Percentiles rank a stretch among this genome's conserved stretches.
Evolutionary conservation across 1,284 basidiomycete genomes (phyloP).

Genomic region (Exobasidium rhododendri): DNA sequence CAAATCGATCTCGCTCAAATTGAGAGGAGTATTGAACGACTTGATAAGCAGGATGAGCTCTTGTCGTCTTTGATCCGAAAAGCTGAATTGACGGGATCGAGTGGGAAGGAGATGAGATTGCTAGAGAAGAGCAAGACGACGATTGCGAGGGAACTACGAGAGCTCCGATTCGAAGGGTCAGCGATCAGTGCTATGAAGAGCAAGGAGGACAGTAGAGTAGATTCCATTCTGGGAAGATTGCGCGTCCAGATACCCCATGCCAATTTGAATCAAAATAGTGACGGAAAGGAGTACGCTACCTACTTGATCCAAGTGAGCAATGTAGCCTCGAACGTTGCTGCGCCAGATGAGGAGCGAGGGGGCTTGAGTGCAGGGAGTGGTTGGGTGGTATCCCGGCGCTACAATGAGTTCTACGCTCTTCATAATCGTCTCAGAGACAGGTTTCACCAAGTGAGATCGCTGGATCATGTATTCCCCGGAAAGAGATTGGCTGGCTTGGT

Average conservation of each 20-base stretch:
- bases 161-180: constrained; percentile 70
- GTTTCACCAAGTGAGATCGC: constrained; percentile 26
- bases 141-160: constrained; percentile 75
- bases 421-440: constrained; percentile 76
- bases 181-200: constrained; percentile 66
- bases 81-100: constrained; percentile 81
- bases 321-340: neutral
- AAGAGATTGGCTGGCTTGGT: constrained; percentile 35
- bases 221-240: constrained; percentile 62
- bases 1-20: constrained; percentile 7
- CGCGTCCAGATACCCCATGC: constrained; percentile 28
- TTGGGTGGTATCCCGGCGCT: constrained; percentile 86
- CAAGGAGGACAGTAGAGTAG: constrained; percentile 63
- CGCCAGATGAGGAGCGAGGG: neutral
- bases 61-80: constrained; percentile 83
- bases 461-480: constrained; percentile 39
- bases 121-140: constrained; percentile 76
- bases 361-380: constrained; percentile 55
- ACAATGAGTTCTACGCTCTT: constrained; percentile 88
- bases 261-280: constrained; percentile 58
- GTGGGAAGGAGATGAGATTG: constrained; percentile 76
- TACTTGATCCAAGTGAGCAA: constrained; percentile 83
- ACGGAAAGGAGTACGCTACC: constrained; percentile 80
- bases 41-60: constrained; percentile 75
- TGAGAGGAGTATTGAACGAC: constrained; percentile 68